Evolutionary conservation across 2,329 filamentous ascomycete species (phyloP).

Genomic region (Colletotrichum musae): DNA sequence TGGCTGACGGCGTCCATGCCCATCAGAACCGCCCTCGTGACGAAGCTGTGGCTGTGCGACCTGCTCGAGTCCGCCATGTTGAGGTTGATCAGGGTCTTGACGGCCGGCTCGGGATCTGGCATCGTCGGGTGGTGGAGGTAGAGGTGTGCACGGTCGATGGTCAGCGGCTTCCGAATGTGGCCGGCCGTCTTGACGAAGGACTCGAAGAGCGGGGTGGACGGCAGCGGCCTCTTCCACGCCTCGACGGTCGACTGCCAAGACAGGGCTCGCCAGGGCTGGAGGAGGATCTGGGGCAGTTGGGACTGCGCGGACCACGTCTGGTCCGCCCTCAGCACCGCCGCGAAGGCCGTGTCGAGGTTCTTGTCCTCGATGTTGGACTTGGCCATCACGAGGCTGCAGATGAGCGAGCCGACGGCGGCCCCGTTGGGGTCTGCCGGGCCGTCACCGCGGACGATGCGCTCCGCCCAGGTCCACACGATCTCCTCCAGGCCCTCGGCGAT

Average conservation of each 20-base stretch:
- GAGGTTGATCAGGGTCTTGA: conserved; percentile 57
- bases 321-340: conserved; percentile 62
- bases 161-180: conserved; percentile 53
- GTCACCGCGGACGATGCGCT: conserved; percentile 42
- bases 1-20: conserved; percentile 60
- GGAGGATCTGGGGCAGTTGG: conserved; percentile 54
- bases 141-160: conserved; percentile 67
- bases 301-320: conserved; percentile 55
- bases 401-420: conserved; percentile 44
- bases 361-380: conserved; percentile 53
- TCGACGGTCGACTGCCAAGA: conserved; percentile 69
- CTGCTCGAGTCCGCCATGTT: conserved; percentile 8
- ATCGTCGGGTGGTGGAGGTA: conserved; percentile 68
- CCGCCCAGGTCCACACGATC: conserved; percentile 66
- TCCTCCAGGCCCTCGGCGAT: conserved; percentile 67
- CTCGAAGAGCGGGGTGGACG: conserved; percentile 66
- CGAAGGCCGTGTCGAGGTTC: conserved; percentile 66
- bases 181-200: conserved; percentile 64
- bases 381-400: conserved; percentile 60
- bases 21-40: conserved; percentile 40
- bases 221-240: conserved; percentile 59
- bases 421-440: conserved; percentile 34
- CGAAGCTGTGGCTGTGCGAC: neutral
- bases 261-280: conserved; percentile 61
- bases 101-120: conserved; percentile 62